Percentiles rank a stretch among this genome's conserved stretches.
These are phyloP conservation scores for Kodamaea leandrae DNA, from an alignment of 805 yeast genomes.

Conservation along the genomic window DNA sequence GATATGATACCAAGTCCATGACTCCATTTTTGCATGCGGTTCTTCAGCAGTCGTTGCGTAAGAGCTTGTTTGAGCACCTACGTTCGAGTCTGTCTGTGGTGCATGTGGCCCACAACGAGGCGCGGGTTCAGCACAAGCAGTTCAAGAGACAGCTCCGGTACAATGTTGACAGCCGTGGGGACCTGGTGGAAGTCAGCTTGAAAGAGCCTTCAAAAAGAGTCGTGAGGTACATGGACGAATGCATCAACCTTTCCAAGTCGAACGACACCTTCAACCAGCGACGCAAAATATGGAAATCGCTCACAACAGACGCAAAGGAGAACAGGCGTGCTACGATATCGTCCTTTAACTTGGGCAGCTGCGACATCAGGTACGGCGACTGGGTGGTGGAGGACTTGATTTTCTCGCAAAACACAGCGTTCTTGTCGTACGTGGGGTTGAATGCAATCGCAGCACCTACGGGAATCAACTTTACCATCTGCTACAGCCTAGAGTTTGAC, in stretches of 20 bases:
- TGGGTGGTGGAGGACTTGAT: constrained; percentile 2
- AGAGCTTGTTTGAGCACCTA: not conserved
- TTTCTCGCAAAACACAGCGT: constrained; percentile 2
- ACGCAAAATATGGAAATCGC: not conserved
- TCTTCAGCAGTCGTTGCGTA: not conserved
- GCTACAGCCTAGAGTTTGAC: not conserved
- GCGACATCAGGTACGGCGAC: not conserved
- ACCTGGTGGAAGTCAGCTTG: not conserved
- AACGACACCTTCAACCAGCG: not conserved
- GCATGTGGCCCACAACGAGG: not conserved
- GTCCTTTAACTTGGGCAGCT: not conserved
- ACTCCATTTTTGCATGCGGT: constrained; percentile 3
- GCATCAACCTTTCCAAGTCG: too few species aligned
- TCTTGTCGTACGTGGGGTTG: not conserved
- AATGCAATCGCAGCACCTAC: constrained; percentile 1
- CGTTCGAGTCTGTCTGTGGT: not conserved
- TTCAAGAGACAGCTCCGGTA: not conserved
- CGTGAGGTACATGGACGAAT: not conserved
- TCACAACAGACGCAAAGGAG: not conserved
- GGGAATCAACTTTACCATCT: constrained; percentile 1
- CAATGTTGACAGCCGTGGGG: not conserved
- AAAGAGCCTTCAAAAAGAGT: not conserved
- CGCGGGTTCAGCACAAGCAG: not conserved
- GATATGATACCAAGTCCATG: not conserved
- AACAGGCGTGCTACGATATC: not conserved